phyloP scores from a whole-genome alignment of 805 yeast genomes.

The Wickerhamiella azymoides region DNA sequence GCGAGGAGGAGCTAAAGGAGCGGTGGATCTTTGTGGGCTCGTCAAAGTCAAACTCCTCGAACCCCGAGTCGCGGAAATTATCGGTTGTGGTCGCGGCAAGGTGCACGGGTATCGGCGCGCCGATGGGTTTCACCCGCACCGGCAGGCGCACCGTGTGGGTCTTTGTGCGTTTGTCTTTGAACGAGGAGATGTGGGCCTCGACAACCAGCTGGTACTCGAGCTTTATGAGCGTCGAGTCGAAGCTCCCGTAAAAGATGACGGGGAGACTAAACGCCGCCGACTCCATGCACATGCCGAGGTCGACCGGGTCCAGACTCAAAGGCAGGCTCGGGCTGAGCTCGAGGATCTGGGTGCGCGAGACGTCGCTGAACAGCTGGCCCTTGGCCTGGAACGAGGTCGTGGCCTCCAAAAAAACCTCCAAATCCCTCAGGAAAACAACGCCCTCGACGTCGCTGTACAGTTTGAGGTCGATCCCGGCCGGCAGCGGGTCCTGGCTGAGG shows the following conservation, averaged over 20 bases:
- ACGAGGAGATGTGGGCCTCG: conserved; percentile 1
- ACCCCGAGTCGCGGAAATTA: background rate
- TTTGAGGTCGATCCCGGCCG: background rate
- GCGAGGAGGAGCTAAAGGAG: background rate
- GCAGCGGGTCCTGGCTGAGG: background rate
- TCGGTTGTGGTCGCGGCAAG: background rate
- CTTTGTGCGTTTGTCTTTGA: background rate
- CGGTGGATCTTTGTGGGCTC: background rate
- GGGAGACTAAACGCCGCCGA: background rate
- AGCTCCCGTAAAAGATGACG: conserved; percentile 3
- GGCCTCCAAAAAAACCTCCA: background rate
- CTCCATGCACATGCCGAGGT: conserved; percentile 6
- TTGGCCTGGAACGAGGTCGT: conserved; percentile 1
- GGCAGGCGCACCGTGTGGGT: background rate
- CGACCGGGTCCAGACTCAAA: conserved; percentile 4
- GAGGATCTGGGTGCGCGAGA: background rate
- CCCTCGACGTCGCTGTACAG: conserved; percentile 5
- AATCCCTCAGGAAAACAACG: background rate
- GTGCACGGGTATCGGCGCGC: background rate
- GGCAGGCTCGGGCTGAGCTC: conserved; percentile 2
- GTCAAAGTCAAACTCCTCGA: background rate
- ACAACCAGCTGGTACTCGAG: background rate
- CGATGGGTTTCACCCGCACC: background rate
- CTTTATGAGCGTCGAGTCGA: background rate
- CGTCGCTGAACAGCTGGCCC: background rate